These are phyloP conservation scores for Yamadazyma atmosphaerica DNA, from an alignment of 1,139 yeast species.

Conservation along the genomic window DNA sequence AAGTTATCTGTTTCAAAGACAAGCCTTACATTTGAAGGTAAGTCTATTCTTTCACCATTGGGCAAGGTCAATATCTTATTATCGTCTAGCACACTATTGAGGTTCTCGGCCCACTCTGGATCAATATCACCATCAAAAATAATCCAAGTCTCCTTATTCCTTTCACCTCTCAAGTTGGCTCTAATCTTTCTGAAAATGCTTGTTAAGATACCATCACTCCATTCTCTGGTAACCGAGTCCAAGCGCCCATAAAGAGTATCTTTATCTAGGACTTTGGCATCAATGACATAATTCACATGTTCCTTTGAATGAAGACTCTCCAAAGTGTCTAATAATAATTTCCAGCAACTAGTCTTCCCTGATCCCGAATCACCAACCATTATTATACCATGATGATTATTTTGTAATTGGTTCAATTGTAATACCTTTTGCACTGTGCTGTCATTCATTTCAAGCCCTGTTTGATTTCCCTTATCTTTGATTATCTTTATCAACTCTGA, in stretches of 20 bases:
- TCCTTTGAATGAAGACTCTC: conserved; percentile 36
- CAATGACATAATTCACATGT: conserved; percentile 50
- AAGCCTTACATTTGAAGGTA: conserved; percentile 65
- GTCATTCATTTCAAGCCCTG: conserved; percentile 28
- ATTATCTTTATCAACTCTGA: conserved; percentile 15
- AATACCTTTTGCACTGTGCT: conserved; percentile 56
- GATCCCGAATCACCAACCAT: conserved; percentile 75
- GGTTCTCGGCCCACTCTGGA: conserved; percentile 91
- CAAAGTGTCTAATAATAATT: conserved; percentile 48
- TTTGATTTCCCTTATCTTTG: conserved; percentile 10
- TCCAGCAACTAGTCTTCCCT: conserved; percentile 68
- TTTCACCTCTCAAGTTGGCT: conserved; percentile 62
- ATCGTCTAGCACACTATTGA: conserved; percentile 90
- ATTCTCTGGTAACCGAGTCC: conserved; percentile 79
- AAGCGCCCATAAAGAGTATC: conserved; percentile 67
- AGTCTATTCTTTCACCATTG: conserved; percentile 77
- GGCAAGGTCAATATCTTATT: conserved; percentile 80
- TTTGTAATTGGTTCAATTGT: conserved; percentile 64
- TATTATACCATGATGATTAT: conserved; percentile 79
- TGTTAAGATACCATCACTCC: conserved; percentile 90
- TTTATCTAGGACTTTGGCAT: conserved; percentile 74
- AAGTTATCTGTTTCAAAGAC: conserved; percentile 77
- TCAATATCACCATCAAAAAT: conserved; percentile 93
- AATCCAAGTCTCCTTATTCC: conserved; percentile 64
- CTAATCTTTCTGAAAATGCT: conserved; percentile 59